These are phyloP conservation scores for Yarrowia deformans DNA, from an alignment of 805 yeast species.

Conservation along the genomic window DNA sequence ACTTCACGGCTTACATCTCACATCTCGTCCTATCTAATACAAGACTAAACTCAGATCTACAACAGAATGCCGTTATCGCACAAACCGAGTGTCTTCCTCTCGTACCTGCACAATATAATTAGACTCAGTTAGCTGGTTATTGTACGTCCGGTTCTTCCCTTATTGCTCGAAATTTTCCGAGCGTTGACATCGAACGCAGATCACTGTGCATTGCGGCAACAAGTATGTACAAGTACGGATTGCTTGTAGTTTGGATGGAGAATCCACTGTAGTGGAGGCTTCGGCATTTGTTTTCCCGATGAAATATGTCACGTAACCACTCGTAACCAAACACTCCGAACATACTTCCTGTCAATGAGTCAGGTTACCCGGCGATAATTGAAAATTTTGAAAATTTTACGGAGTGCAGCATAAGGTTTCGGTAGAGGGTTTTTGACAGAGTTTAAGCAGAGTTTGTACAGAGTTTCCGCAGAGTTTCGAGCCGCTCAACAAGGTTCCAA, in stretches of 20 bases:
- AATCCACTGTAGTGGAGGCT: too few species aligned
- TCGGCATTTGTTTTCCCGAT: too few species aligned
- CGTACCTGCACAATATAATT: not conserved
- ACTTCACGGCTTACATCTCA: too few species aligned
- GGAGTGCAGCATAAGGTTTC: not conserved
- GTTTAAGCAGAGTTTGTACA: not conserved
- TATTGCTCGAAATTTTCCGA: not conserved
- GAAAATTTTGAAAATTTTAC: constrained; percentile 3
- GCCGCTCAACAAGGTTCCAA: not conserved
- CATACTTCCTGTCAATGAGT: not conserved
- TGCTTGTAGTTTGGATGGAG: too few species aligned
- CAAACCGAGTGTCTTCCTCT: not conserved
- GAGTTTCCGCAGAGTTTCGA: not conserved
- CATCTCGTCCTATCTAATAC: too few species aligned
- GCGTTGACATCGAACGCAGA: not conserved
- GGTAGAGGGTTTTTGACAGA: not conserved
- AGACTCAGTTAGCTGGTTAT: not conserved
- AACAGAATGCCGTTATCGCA: not conserved
- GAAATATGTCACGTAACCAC: too few species aligned
- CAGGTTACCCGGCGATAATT: not conserved
- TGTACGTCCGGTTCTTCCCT: not conserved
- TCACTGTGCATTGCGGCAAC: constrained; percentile 2
- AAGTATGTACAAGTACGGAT: too few species aligned
- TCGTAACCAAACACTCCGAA: not conserved
- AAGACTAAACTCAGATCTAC: not conserved